These are phyloP conservation scores for Davidsoniella australis DNA, from an alignment of 2,329 filamentous ascomycete species.

Conservation along the genomic window DNA sequence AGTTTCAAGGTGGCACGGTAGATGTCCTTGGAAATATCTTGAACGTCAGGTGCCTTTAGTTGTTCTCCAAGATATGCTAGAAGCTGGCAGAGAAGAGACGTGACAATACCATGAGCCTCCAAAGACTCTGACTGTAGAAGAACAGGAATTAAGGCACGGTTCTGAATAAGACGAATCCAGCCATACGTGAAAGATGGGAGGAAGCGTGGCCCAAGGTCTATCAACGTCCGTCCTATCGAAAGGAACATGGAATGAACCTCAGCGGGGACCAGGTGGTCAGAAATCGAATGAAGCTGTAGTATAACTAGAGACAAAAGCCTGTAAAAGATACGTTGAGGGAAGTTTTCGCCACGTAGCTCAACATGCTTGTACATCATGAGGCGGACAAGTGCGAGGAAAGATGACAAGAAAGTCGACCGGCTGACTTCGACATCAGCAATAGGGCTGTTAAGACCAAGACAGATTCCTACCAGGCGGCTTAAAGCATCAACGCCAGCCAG, in stretches of 20 bases:
- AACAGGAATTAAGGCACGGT: conserved; percentile 67
- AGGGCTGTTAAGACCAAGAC: conserved; percentile 29
- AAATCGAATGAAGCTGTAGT: conserved; percentile 37
- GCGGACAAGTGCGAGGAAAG: conserved; percentile 58
- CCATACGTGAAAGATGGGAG: conserved; percentile 71
- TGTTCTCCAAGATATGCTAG: conserved; percentile 62
- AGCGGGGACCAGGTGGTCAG: neutral
- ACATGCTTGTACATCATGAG: conserved; percentile 77
- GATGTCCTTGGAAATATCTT: conserved; percentile 58
- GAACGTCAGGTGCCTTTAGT: conserved; percentile 54
- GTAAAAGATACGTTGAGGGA: conserved; percentile 84
- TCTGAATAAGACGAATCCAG: conserved; percentile 70
- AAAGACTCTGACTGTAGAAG: conserved; percentile 37
- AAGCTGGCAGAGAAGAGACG: conserved; percentile 68
- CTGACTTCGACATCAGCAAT: conserved; percentile 3
- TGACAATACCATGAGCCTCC: conserved; percentile 42
- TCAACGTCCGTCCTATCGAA: conserved; percentile 37
- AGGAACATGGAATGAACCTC: conserved; percentile 6
- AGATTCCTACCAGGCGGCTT: conserved; percentile 58
- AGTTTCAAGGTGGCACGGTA: conserved; percentile 75
- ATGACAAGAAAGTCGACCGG: conserved; percentile 58
- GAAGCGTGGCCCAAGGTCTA: conserved; percentile 56
- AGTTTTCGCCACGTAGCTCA: conserved; percentile 58
- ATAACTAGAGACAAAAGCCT: conserved; percentile 62
- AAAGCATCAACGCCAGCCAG: conserved; percentile 53